Percentiles rank a stretch among this genome's conserved stretches.
Evolutionary conservation across 805 yeast genomes (phyloP).

Genomic region (Candida gorgasii): DNA sequence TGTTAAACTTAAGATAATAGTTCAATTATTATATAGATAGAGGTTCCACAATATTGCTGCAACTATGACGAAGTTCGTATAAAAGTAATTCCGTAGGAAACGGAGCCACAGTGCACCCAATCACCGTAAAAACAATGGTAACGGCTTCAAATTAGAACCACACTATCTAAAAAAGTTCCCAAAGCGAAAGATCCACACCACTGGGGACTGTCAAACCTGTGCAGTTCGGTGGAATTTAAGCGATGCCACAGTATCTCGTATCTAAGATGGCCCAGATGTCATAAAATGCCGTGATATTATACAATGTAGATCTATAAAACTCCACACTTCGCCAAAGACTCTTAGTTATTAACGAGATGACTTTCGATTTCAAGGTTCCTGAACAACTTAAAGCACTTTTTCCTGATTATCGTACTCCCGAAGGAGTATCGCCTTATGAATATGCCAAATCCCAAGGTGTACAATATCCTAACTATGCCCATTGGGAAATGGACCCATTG

Average conservation of each 20-base stretch:
- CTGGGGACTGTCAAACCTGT: too few species aligned
- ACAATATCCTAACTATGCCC: slow-evolving; percentile 1
- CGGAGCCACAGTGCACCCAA: neutral
- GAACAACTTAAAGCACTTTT: neutral
- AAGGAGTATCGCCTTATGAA: neutral
- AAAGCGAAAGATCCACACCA: neutral
- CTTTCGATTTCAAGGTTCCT: neutral
- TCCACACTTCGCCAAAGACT: neutral
- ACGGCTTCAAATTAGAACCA: too few species aligned
- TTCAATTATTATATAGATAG: neutral
- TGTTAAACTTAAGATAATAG: neutral
- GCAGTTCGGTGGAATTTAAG: too few species aligned
- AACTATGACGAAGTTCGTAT: neutral
- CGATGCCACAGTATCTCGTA: neutral
- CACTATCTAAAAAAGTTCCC: neutral
- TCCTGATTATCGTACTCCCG: neutral
- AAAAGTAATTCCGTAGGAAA: neutral
- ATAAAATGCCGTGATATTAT: neutral
- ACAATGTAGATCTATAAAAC: neutral
- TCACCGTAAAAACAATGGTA: neutral
- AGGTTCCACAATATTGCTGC: neutral
- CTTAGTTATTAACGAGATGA: neutral
- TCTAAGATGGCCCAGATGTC: neutral
- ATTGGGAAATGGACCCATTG: neutral
- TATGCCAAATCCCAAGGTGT: slow-evolving; percentile 3